Base-by-base conservation (phyloP, 108 stramenopile genomes). In the Pseudonitzschia delicatissima region DNA sequence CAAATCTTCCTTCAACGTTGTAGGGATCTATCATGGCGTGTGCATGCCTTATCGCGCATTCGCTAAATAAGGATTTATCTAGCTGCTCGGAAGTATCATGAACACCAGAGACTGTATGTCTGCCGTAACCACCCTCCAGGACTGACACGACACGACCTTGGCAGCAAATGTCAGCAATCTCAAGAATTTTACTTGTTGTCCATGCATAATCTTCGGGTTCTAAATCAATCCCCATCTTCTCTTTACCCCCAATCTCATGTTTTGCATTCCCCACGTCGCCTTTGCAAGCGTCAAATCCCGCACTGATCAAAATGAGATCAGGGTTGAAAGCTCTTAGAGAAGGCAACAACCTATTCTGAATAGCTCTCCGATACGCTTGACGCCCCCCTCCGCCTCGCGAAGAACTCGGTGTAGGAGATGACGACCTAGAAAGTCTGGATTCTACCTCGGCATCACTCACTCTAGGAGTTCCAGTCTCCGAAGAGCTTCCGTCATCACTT, bases 221-320 rank as follows among this genome's bases (percentile, higher is more conserved):
- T 20, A 94, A 74, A 64, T 94, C 89, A 17, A 91, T 69, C 12
- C 90, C 93, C 76, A 84, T 80, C n/a, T 72, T 73, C 66, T 91
- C 78, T 48, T 72, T 84, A 2, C 74, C 85, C 27, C 82, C 78
- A 11, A 68, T 55, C 53, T 81, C 82, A 68, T 94, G 93, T 32
- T 85, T 77, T 28, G 93, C 93, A 77, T 94, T 94, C 12, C 90
- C 90, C 29, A 91, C 88, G 70, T 97, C 96, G 37, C 87, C 87
- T 45, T 82, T 84, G 58, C 86, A 86, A 25, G 96, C 97, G 76
- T 99, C 99, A 78, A 99, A 99, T 15, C 99, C 99, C 12, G 97
- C 93, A 57, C 93, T 95, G 72, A 99, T 84, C 44, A 99, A 67
- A 66, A 98, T 92, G 12, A 99, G 66, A 83, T 99, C 97, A 29